Evolutionary conservation across 2,329 filamentous ascomycete genomes (phyloP).

Genomic region (Paecilomyces dactylethromorphus): DNA sequence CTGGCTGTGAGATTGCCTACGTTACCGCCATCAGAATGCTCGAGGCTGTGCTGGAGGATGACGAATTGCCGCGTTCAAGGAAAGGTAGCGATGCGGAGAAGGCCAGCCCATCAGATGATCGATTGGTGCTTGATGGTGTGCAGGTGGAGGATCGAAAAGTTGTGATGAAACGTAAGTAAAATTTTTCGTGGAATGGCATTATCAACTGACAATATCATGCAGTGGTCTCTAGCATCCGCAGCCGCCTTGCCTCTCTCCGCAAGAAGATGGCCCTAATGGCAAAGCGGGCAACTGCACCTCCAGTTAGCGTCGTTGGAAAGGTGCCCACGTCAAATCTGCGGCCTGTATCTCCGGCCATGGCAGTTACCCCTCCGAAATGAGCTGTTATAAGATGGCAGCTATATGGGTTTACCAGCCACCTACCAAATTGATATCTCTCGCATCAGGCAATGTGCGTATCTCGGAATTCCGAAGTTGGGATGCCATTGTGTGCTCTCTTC

Average conservation of each 20-base stretch:
- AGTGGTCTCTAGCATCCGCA: conserved; percentile 46
- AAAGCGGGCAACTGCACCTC: conserved; percentile 38
- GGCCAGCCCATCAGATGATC: conserved; percentile 23
- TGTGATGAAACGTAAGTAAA: conserved; percentile 43
- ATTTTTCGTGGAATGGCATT: conserved; percentile 13
- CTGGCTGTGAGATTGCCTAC: conserved; percentile 86
- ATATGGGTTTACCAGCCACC: not conserved
- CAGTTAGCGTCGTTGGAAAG: conserved; percentile 21
- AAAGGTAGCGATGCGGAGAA: conserved; percentile 15
- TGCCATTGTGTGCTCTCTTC: not conserved
- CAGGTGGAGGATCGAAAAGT: conserved; percentile 43
- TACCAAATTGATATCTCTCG: not conserved
- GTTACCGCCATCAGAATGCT: conserved; percentile 90
- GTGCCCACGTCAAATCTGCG: conserved; percentile 22
- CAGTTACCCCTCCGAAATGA: conserved; percentile 28
- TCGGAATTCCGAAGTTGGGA: not conserved
- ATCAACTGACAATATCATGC: not conserved
- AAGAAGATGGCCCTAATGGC: conserved; percentile 45
- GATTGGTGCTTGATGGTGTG: conserved; percentile 35
- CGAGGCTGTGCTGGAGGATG: conserved; percentile 84
- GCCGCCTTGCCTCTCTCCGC: conserved; percentile 39
- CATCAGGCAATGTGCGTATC: not conserved
- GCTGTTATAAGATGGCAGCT: not conserved
- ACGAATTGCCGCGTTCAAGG: conserved; percentile 47
- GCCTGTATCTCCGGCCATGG: conserved; percentile 24